Base-by-base conservation (phyloP, 2,329 filamentous ascomycete genomes). In the Emergomyces africanus region DNA sequence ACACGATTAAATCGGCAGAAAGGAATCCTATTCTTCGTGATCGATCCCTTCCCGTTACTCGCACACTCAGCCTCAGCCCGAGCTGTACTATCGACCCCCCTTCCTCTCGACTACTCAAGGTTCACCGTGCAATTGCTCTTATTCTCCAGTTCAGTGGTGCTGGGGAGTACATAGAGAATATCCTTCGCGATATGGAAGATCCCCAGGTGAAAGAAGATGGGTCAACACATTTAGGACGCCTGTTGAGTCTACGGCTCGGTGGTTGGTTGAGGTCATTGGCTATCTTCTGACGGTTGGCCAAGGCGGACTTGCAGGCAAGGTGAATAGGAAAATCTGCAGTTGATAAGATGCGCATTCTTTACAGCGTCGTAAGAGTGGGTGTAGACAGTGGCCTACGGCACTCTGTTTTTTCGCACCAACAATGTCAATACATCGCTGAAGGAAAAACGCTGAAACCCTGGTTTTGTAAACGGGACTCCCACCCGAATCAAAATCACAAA, bases 61-160 rank as follows among this genome's bases (percentile, higher is more conserved):
- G 68, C 5, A 67, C 64, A 14, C 64, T 72, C 18, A 67, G 64
- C 61, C 61, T 70, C n/a, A 64, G 66, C 14, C 48, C 62, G 8
- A 61, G 60, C 46, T 63, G 61, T 28, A 66, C 60, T 14, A 68
- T 73, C 28, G 69, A 72, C 28, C 66, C 70, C 20, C 70, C 70
- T 3, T 69, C 63, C 28, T 63, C 67, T 33, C 69, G 68, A 49
- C 67, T 73, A 53, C 64, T 73, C n/a, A 68, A 69, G 2, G 33
- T 72, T 51, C 69, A 73, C 59, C 51, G 66, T 54, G 69, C 70
- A n/a, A 69, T 72, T 62, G 66, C 64, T 10, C 63, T 69, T 57
- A 69, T 74, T 46, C 65, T 73, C 25, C 65, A 73, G 61, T 61
- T 72, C 33, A 72, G 68, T 10, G 68, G 60, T 41, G 70, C 68